Conservation (phyloP, 352 stramenopile genomes). For the Pelagophyceae sp. region DNA sequence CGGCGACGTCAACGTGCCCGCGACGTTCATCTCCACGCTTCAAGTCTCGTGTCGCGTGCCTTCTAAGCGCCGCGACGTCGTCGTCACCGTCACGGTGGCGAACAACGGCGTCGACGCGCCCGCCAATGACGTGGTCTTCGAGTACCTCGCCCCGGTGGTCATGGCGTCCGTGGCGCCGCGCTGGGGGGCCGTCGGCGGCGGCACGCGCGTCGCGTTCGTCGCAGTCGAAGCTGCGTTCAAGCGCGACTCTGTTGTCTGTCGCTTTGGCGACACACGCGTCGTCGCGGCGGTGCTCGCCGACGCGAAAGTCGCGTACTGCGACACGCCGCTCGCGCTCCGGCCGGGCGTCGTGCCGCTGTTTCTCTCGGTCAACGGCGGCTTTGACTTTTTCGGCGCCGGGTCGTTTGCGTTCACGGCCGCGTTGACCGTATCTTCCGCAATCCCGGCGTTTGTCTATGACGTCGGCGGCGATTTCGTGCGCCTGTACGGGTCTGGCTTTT, state of each 20-base stretch:
- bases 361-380: neutral
- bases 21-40: neutral
- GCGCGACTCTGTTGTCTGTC: too few species aligned
- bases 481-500: conserved; percentile 27
- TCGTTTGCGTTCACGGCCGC: neutral
- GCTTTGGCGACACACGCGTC: neutral
- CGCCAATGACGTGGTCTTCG: neutral
- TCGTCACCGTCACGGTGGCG: conserved; percentile 30
- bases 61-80: neutral
- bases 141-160: neutral
- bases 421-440: neutral
- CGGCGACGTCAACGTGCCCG: conserved; percentile 5
- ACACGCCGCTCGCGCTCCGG: neutral
- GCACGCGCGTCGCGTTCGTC: conserved; percentile 26
- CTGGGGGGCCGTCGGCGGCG: conserved; percentile 28
- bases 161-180: neutral
- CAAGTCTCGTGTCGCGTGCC: neutral
- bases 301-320: neutral
- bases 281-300: neutral
- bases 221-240: neutral
- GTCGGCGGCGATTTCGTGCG: conserved; percentile 30
- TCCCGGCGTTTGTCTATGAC: conserved; percentile 13
- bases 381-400: neutral
- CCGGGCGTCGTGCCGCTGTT: neutral
- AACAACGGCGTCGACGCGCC: conserved; percentile 38